Conservation (phyloP, 495 filamentous ascomycete genomes). For the Neurospora cerealis region DNA sequence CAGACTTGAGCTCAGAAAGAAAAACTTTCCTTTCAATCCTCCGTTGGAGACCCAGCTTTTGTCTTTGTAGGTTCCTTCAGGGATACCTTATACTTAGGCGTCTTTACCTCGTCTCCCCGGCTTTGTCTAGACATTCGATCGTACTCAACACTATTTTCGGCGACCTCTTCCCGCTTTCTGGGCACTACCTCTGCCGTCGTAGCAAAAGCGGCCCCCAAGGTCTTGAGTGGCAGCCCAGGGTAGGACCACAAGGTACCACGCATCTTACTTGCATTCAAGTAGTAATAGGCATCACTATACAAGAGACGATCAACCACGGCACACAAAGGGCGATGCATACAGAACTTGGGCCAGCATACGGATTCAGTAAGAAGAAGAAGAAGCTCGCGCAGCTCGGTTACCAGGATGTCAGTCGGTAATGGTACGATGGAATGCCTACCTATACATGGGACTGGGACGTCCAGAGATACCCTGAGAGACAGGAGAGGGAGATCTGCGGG, state of each 20-base stretch:
- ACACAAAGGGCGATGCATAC: background rate
- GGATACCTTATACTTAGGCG: background rate
- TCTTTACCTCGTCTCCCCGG: background rate
- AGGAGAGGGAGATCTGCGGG: background rate
- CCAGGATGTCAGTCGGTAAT: background rate
- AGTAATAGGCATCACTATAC: background rate
- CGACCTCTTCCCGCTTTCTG: background rate
- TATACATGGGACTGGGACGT: background rate
- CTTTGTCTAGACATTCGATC: background rate
- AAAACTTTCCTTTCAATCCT: background rate
- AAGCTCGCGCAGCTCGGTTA: background rate
- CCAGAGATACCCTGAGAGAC: background rate
- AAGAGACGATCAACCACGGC: background rate
- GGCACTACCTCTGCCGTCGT: background rate
- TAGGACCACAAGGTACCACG: background rate
- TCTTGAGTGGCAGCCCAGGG: background rate
- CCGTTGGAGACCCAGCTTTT: background rate
- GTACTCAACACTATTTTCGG: background rate
- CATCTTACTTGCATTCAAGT: background rate
- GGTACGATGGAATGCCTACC: background rate
- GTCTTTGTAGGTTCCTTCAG: background rate
- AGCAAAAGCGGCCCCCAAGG: background rate
- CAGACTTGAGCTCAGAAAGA: background rate
- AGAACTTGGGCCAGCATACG: background rate
- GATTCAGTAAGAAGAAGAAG: background rate